Evolutionary conservation across 768 basidiomycete species (phyloP), one percentile per base, ranked within the genome.

Genomic region (Tulasnella sp.): DNA sequence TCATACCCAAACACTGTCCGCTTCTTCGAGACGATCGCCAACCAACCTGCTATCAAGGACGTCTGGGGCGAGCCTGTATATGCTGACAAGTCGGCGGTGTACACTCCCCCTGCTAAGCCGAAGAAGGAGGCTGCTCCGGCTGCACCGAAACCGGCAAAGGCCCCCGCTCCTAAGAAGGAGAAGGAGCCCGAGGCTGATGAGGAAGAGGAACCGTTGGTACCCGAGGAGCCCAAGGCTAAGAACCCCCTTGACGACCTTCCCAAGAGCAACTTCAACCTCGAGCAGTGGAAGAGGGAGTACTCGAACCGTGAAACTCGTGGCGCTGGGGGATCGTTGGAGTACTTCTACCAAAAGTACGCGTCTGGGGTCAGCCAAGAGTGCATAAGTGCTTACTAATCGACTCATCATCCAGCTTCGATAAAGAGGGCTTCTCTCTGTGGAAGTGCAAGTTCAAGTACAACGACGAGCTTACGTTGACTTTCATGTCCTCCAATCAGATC

Each of bases 391-490:
- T 12, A 12, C 62, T 32, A 12, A 32, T 11, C 62, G 11, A 63
- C 11, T 26, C 12, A 11, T 26, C 11, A 11, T 72, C 0, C 75
- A 95, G 94, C 84, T 92, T 87, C 81, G 95, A 98, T 84, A 82
- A 86, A 76, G 87, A 88, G 74, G 94, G 95, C 34, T 97, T 88
- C 88, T 95, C 94, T 75, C 81, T 88, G 79, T 95, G 92, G 91
- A 86, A 91, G 72, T 88, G 94, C 71, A 92, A 94, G 83, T 99
- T 92, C 89, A 97, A 96, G 84, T 98, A 96, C 88, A 92, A 92
- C 82, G 84, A 89, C 26, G 95, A 97, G 81, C 88, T 98, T 75
- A 94, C 94, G 26, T 88, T 89, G 81, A 86, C 86, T 68, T 98
- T 93, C 87, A 98, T 94, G 95, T 95, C 93, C 73, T 86, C 88